These are phyloP conservation scores for Fusarium foetens DNA, from an alignment of 2,329 filamentous ascomycete genomes.

Conservation along the genomic window DNA sequence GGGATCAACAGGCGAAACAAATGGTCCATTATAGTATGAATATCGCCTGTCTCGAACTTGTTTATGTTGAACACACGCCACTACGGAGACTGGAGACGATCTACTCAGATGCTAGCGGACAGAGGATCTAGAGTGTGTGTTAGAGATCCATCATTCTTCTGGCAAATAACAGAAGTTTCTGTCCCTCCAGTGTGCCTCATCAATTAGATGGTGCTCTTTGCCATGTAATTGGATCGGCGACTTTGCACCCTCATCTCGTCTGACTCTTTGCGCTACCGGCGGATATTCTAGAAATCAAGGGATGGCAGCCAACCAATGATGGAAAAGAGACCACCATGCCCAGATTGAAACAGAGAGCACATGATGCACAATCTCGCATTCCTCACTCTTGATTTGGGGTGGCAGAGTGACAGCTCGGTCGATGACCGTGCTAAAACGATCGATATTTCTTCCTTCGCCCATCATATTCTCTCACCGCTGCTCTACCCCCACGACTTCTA, in stretches of 20 bases:
- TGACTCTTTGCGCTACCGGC: constrained; percentile 47
- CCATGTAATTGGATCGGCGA: constrained; percentile 29
- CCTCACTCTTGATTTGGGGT: constrained; percentile 30
- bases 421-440: constrained; percentile 34
- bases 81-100: constrained; percentile 29
- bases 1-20: constrained; percentile 21
- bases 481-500: constrained; percentile 31
- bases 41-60: constrained; percentile 28
- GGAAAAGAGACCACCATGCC: constrained; percentile 21
- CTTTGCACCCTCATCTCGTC: constrained; percentile 36
- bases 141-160: constrained; percentile 27
- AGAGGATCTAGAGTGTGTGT: constrained; percentile 37
- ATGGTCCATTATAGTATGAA: constrained; percentile 11
- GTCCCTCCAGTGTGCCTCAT: constrained; percentile 31
- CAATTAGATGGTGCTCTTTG: constrained; percentile 27
- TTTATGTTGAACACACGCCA: constrained; percentile 31
- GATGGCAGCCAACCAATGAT: constrained; percentile 41
- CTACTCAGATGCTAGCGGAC: constrained; percentile 30
- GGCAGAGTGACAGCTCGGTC: constrained; percentile 32
- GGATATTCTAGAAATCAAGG: constrained; percentile 49
- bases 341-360: constrained; percentile 39
- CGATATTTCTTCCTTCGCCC: constrained; percentile 31
- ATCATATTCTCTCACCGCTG: constrained; percentile 42
- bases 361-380: constrained; percentile 42
- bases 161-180: constrained; percentile 34